These are phyloP conservation scores for Daldinia concentrica DNA, from an alignment of 495 filamentous ascomycete species.

Conservation along the genomic window DNA sequence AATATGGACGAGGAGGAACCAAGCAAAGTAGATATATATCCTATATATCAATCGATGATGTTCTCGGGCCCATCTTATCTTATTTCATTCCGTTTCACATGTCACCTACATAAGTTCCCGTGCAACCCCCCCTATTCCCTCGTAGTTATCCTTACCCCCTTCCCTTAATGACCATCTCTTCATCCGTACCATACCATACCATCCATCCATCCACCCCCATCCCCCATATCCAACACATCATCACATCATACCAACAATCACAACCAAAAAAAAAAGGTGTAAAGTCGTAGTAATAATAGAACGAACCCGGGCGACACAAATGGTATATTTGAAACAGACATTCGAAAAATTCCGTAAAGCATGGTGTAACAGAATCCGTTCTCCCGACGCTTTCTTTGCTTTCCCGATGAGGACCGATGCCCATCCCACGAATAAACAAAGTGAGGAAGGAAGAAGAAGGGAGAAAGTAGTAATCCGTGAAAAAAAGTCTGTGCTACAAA, in stretches of 20 bases:
- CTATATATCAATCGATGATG: conserved; percentile 33
- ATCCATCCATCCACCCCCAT: not conserved
- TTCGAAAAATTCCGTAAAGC: not conserved
- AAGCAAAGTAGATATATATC: conserved; percentile 37
- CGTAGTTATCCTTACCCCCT: not conserved
- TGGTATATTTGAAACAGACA: conserved; percentile 37
- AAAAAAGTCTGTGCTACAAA: not conserved
- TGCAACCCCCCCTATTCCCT: not conserved
- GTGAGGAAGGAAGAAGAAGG: conserved; percentile 1
- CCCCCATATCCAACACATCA: conserved; percentile 1
- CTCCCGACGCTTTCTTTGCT: conserved; percentile 20
- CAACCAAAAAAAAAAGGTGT: not conserved
- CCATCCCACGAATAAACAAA: not conserved
- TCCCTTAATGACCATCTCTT: not conserved
- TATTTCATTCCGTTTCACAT: not conserved
- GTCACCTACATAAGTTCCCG: not conserved
- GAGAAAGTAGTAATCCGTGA: not conserved
- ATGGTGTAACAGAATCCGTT: conserved; percentile 11
- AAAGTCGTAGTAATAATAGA: not conserved
- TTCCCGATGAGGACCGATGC: conserved; percentile 4
- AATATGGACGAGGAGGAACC: conserved; percentile 4
- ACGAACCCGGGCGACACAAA: conserved; percentile 25
- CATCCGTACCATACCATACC: not conserved
- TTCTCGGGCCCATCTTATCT: conserved; percentile 4
- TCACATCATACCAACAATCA: not conserved